phyloP scores from a whole-genome alignment of 805 yeast genomes.

The Saturnispora quitensis region DNA sequence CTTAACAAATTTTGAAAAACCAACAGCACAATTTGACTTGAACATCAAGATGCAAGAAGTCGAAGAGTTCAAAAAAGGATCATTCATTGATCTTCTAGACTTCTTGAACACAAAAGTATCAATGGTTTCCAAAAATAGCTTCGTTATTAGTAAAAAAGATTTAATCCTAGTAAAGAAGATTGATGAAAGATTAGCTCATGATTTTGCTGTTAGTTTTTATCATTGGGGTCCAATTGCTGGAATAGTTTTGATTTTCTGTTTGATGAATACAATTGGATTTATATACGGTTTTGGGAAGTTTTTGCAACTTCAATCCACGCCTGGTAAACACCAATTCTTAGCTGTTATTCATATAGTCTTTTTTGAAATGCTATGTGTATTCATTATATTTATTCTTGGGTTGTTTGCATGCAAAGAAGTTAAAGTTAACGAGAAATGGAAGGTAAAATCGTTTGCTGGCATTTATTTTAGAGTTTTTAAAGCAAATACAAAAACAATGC shows the following conservation, averaged over 20 bases:
- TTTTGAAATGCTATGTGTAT: constrained; percentile 5
- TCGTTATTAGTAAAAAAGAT: not conserved
- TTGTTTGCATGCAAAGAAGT: constrained; percentile 14
- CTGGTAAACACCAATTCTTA: not conserved
- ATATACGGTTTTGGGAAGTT: not conserved
- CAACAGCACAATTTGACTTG: not conserved
- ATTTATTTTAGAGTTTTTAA: constrained; percentile 7
- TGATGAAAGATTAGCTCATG: not conserved
- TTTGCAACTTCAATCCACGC: not conserved
- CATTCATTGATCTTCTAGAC: not conserved
- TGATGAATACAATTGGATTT: not conserved
- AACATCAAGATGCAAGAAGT: not conserved
- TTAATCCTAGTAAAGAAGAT: not conserved
- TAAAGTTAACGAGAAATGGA: constrained; percentile 7
- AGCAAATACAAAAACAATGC: constrained; percentile 1
- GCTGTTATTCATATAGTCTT: not conserved
- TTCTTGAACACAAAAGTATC: not conserved
- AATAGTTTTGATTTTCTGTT: not conserved
- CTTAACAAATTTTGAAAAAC: not conserved
- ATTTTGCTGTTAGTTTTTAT: not conserved
- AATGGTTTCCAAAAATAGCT: not conserved
- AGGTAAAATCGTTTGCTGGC: constrained; percentile 8
- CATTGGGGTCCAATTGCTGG: not conserved
- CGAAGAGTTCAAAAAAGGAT: not conserved
- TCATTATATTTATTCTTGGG: constrained; percentile 7